A percentile compares a stretch with the other conserved stretches of the same genome.
These are phyloP conservation scores for Sarocladiaceae sp. DNA, from an alignment of 2,329 filamentous ascomycete genomes.

Conservation along the genomic window DNA sequence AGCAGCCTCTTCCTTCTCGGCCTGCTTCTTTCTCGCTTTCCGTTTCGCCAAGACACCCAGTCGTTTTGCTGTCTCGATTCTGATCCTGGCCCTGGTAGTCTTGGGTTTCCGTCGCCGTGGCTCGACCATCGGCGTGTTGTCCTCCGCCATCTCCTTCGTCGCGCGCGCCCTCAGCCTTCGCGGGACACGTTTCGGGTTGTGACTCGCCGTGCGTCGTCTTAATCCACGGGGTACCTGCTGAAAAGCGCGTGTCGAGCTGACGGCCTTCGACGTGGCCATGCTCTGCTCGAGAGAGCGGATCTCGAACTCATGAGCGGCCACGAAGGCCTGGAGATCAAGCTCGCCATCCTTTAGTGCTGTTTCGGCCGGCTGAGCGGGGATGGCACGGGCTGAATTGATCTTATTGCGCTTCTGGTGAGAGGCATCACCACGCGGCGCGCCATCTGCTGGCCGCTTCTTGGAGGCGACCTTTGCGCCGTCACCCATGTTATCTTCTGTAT, in stretches of 20 bases:
- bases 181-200: constrained; percentile 88
- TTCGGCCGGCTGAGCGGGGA: constrained; percentile 44
- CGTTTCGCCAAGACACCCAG: constrained; percentile 57
- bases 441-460: background rate
- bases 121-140: constrained; percentile 81
- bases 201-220: constrained; percentile 82
- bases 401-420: constrained; percentile 37
- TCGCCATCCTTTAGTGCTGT: constrained; percentile 62
- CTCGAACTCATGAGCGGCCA: constrained; percentile 81
- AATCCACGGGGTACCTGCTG: constrained; percentile 83
- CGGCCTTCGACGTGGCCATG: constrained; percentile 65
- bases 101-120: constrained; percentile 55
- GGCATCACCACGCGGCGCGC: background rate
- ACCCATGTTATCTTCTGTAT: background rate
- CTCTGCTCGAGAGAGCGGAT: constrained; percentile 78
- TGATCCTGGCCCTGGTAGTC: constrained; percentile 52
- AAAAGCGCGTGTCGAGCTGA: constrained; percentile 66
- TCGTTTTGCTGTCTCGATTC: constrained; percentile 70
- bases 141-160: constrained; percentile 69
- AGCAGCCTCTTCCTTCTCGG: constrained; percentile 22
- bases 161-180: constrained; percentile 67
- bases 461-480: background rate
- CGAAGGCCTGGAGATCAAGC: constrained; percentile 77
- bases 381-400: constrained; percentile 39
- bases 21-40: constrained; percentile 43